phyloP scores from a whole-genome alignment of 169 alveolate genomes.

The Eimeria acervulina region DNA sequence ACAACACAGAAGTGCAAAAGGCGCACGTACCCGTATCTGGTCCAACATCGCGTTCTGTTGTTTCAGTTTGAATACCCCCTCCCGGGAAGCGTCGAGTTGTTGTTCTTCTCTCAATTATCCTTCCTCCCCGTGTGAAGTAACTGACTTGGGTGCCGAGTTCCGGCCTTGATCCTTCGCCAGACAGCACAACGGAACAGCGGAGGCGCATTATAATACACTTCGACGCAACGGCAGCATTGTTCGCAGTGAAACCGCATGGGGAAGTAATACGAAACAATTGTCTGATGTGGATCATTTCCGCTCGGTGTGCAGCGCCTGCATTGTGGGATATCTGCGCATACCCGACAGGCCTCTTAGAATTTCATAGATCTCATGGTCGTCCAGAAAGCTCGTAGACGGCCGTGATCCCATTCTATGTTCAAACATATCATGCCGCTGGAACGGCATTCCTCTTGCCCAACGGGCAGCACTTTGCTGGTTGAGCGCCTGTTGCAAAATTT shows the following conservation, averaged over 20 bases:
- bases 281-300: neutral
- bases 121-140: slow-evolving; percentile 35
- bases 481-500: slow-evolving; percentile 64
- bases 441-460: slow-evolving; percentile 39
- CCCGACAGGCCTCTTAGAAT: slow-evolving; percentile 40
- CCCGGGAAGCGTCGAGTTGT: slow-evolving; percentile 49
- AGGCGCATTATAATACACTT: neutral
- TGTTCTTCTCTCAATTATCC: slow-evolving; percentile 50
- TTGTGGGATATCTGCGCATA: neutral
- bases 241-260: too few species aligned
- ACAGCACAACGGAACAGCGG: neutral
- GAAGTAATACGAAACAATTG: too few species aligned
- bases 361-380: slow-evolving; percentile 31
- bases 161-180: slow-evolving; percentile 25
- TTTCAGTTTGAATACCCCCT: slow-evolving; percentile 57
- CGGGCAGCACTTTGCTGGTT: slow-evolving; percentile 6
- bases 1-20: neutral
- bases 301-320: neutral
- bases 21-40: slow-evolving; percentile 24
- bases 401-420: slow-evolving; percentile 57
- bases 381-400: slow-evolving; percentile 51
- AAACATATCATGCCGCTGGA: slow-evolving; percentile 45
- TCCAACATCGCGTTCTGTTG: slow-evolving; percentile 65
- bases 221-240: neutral
- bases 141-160: slow-evolving; percentile 47